Evolutionary conservation across 2,329 filamentous ascomycete genomes (phyloP).

Genomic region (Penicillium sp.): DNA sequence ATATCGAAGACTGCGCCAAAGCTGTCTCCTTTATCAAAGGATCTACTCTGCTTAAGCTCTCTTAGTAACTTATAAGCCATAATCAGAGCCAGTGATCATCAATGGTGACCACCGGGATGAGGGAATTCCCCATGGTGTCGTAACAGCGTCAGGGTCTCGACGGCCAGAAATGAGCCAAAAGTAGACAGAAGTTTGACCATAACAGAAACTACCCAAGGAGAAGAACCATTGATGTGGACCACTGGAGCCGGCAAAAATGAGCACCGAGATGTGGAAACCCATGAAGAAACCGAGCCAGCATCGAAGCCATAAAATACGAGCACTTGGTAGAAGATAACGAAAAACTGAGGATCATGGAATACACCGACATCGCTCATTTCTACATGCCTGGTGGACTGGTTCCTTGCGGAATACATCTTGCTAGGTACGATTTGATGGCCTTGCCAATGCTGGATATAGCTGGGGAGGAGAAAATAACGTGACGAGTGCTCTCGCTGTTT

Average conservation of each 20-base stretch:
- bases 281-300: neutral
- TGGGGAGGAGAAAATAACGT: neutral
- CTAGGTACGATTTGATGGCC: constrained; percentile 1
- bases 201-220: neutral
- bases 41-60: constrained; percentile 10
- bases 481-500: constrained; percentile 5
- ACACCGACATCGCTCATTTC: neutral
- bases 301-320: neutral
- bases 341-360: neutral
- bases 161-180: neutral
- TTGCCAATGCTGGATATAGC: neutral
- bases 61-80: neutral
- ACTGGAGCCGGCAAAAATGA: neutral
- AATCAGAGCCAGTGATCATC: no score
- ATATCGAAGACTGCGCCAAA: constrained; percentile 15
- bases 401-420: constrained; percentile 9
- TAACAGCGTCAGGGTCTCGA: neutral
- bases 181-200: neutral
- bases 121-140: neutral
- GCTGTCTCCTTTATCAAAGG: constrained; percentile 11
- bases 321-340: neutral
- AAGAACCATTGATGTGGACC: no score
- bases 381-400: constrained; percentile 1
- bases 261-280: neutral
- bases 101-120: neutral